A percentile compares a stretch with the other conserved stretches of the same genome.
Conservation (phyloP, 768 basidiomycete genomes). For the Porpolomopsis calyptriformis region DNA sequence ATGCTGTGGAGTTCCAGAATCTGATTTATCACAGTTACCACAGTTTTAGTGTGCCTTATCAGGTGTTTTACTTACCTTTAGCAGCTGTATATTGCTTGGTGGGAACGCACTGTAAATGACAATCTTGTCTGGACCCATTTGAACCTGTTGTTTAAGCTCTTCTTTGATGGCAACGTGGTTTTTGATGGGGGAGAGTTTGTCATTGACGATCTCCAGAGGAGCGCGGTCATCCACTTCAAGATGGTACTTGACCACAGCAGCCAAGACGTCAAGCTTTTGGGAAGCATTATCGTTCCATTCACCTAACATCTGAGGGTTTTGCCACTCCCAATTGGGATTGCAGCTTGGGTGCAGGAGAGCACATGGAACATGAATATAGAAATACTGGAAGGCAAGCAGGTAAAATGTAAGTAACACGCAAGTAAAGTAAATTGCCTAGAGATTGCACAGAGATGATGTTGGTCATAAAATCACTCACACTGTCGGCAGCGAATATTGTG, state of each 20-base stretch:
- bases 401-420: not conserved
- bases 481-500: not conserved
- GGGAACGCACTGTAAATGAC: not conserved
- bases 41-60: not conserved
- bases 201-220: not conserved
- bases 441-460: not conserved
- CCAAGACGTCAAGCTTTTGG: not conserved
- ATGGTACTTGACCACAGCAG: not conserved
- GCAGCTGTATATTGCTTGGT: not conserved
- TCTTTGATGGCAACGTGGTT: not conserved
- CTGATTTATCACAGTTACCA: not conserved
- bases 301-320: not conserved
- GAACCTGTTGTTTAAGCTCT: not conserved
- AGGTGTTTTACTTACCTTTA: not conserved
- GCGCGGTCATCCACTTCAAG: not conserved
- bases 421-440: not conserved
- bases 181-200: not conserved
- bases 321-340: not conserved
- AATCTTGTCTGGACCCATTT: not conserved
- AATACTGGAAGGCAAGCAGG: not conserved
- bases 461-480: not conserved
- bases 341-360: not conserved
- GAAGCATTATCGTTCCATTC: not conserved
- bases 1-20: not conserved
- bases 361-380: not conserved